Conservation (phyloP, 2,329 filamentous ascomycete genomes). For the Triangularia verruculosa region DNA sequence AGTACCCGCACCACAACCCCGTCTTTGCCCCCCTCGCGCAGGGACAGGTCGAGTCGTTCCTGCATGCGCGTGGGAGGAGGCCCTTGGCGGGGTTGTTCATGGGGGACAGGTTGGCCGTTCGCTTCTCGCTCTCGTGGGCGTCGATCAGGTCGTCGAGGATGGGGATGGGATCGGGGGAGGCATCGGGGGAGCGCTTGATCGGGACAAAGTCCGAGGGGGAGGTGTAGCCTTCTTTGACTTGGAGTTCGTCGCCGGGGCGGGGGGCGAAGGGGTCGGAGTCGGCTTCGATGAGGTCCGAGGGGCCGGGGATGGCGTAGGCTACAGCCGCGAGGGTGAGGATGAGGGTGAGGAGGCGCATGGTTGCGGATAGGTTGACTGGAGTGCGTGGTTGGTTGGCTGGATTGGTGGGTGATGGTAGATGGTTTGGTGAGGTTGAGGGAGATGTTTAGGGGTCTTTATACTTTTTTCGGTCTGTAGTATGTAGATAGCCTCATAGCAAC, state of each 20-base stretch:
- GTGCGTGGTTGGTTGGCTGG: too few species aligned
- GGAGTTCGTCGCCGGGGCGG: background rate
- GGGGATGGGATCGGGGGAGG: background rate
- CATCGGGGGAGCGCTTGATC: background rate
- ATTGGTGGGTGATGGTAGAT: too few species aligned
- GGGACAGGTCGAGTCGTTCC: background rate
- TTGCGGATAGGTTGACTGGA: background rate
- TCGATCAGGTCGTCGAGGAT: background rate
- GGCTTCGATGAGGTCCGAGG: background rate
- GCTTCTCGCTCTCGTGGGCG: background rate
- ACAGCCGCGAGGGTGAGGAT: background rate
- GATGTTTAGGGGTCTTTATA: background rate
- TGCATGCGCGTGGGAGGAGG: background rate
- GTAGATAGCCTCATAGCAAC: too few species aligned
- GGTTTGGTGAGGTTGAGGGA: background rate
- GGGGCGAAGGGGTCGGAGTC: too few species aligned
- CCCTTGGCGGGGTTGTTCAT: background rate
- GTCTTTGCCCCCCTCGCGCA: background rate
- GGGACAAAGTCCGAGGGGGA: too few species aligned
- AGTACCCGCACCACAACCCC: background rate
- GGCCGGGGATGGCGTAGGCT: background rate
- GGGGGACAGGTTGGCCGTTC: background rate
- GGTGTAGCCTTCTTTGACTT: background rate
- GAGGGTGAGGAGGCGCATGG: background rate
- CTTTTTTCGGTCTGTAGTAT: background rate